These are phyloP conservation scores for Fusarium torreyae DNA, from an alignment of 2,329 filamentous ascomycete species.

Conservation along the genomic window DNA sequence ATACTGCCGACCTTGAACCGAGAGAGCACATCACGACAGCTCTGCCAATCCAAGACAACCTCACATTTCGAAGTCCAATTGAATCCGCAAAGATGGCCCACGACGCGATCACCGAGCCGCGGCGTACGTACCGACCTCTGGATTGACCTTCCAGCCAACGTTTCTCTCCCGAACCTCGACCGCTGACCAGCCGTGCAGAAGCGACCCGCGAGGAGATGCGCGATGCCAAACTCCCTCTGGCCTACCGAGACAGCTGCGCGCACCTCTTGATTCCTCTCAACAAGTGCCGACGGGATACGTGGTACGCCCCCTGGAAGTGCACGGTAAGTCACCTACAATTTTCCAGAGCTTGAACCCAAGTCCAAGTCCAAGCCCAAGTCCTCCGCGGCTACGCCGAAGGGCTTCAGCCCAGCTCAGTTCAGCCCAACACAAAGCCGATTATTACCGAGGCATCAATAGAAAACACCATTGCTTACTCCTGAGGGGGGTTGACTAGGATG, in stretches of 20 bases:
- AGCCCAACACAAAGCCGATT: slow-evolving; percentile 21
- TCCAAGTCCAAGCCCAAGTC: background rate
- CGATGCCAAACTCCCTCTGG: slow-evolving; percentile 86
- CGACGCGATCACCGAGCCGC: slow-evolving; percentile 56
- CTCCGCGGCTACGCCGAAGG: slow-evolving; percentile 21
- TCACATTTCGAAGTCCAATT: slow-evolving; percentile 54
- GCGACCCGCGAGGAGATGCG: slow-evolving; percentile 95
- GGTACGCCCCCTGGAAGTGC: slow-evolving; percentile 98
- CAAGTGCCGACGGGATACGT: slow-evolving; percentile 91
- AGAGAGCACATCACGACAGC: slow-evolving; percentile 49
- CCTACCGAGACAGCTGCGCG: slow-evolving; percentile 96
- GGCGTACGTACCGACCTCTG: slow-evolving; percentile 54
- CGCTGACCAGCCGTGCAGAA: slow-evolving; percentile 62
- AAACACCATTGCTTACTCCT: slow-evolving; percentile 42
- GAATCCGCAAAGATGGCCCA: slow-evolving; percentile 56
- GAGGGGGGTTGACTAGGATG: slow-evolving; percentile 72
- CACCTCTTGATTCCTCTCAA: slow-evolving; percentile 96
- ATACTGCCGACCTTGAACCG: slow-evolving; percentile 52
- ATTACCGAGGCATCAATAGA: slow-evolving; percentile 28
- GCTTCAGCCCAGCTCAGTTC: slow-evolving; percentile 11
- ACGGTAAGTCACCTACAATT: slow-evolving; percentile 74
- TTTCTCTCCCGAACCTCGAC: slow-evolving; percentile 34
- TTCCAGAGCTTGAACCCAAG: slow-evolving; percentile 17
- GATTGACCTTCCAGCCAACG: slow-evolving; percentile 9
- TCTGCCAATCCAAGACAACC: slow-evolving; percentile 49